Percentiles rank a stretch among this genome's conserved stretches.
These are phyloP conservation scores for Mycena vulgaris DNA, from an alignment of 768 basidiomycete species.

Conservation along the genomic window DNA sequence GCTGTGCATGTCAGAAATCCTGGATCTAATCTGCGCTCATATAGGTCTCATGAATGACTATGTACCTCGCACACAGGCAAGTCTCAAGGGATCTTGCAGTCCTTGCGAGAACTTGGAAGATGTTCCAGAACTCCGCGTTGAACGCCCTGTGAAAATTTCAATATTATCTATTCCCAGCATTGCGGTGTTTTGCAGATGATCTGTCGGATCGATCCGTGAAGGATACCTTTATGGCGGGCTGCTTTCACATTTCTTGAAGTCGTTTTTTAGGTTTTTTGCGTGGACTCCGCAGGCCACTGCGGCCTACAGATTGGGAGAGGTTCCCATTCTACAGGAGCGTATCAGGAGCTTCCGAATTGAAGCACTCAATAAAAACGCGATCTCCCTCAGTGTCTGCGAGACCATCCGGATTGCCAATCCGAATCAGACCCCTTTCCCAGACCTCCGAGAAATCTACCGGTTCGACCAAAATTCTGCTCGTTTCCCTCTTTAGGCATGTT, in stretches of 20 bases:
- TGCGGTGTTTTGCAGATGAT: not conserved
- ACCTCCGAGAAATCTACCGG: not conserved
- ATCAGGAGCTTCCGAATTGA: not conserved
- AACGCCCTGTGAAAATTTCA: not conserved
- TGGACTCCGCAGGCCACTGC: not conserved
- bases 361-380: not conserved
- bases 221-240: not conserved
- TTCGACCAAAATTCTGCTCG: not conserved
- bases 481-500: not conserved
- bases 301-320: not conserved
- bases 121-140: not conserved
- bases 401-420: not conserved
- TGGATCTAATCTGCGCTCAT: no score
- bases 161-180: not conserved
- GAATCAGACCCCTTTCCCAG: not conserved
- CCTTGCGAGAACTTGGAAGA: no score
- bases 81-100: no score
- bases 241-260: no score
- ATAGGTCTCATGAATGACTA: no score
- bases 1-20: no score
- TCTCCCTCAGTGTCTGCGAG: not conserved
- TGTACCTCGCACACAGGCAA: no score
- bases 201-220: not conserved
- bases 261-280: not conserved
- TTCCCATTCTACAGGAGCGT: not conserved